Base-by-base conservation (phyloP, 2,329 filamentous ascomycete genomes). In the Phyllosticta citribraziliensis region DNA sequence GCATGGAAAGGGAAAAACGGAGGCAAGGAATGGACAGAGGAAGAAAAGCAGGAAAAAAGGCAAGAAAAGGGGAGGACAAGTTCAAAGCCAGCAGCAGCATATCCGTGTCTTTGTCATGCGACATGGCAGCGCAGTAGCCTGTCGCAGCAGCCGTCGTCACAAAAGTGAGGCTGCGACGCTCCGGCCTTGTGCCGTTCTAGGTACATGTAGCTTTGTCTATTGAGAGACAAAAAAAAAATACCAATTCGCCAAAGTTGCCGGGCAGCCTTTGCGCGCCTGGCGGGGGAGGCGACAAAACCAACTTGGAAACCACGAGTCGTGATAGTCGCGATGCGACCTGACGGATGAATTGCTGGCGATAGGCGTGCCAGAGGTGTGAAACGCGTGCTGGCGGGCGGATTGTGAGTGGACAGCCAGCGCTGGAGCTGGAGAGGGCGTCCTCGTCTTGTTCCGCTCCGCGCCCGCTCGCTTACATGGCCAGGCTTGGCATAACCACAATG, bases 401-500 rank as follows among this genome's bases (percentile, higher is more conserved):
- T 55, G 52, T 27, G 35, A 47, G 24, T 52, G 52, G 8, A 22
- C 51, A n/a, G n/a, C 50, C n/a, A n/a, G n/a, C n/a, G n/a, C n/a
- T n/a, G n/a, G n/a, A n/a, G n/a, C 14, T 20, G 17, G 1, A 12
- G 50, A 20, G 22, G 50, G 51, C 51, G 57, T 59, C 57, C 55
- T 59, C 51, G 57, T 59, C 57, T 59, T 59, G 52, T 52, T 55
- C 52, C 33, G 33, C 33, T 40, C 33, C 33, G 33, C 33, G 33
- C 27, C 24, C 57, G 58, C 58, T 60, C 58, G 58, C 58, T 60
- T 60, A 60, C 33, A 40, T 40, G 33, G 33, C 33, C 33, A 40
- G 57, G 58, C 58, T 60, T 60, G 58, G 58, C 58, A 50, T 54
- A 54, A 61, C 58, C 58, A 61, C 58, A 61, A 61, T 61, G 58